Conservation (phyloP, 2,329 filamentous ascomycete species). For the Seiridium cupressi region DNA sequence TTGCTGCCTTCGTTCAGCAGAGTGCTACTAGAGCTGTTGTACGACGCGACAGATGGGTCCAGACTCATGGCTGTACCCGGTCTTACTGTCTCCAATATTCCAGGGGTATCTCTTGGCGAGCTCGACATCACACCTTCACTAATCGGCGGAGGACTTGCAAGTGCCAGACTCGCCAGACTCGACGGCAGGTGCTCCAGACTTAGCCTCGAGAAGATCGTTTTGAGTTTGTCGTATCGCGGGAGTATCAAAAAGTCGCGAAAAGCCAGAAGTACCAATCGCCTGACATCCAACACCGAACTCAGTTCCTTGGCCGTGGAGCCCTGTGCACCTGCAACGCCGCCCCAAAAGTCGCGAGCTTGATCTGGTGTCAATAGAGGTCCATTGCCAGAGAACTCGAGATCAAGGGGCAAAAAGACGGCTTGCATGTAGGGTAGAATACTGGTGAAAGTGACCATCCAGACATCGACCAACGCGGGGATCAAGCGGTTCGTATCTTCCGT, state of each 20-base stretch:
- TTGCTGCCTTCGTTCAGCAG: conserved; percentile 66
- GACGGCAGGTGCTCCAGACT: conserved; percentile 74
- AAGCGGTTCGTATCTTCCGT: conserved; percentile 73
- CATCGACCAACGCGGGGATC: conserved; percentile 86
- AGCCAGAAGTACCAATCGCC: conserved; percentile 81
- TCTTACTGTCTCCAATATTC: conserved; percentile 33
- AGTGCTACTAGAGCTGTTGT: conserved; percentile 76
- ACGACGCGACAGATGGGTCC: conserved; percentile 73
- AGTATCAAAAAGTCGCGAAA: conserved; percentile 90
- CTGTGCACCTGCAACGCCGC: conserved; percentile 54
- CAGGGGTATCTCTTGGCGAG: conserved; percentile 6
- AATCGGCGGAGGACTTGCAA: conserved; percentile 52
- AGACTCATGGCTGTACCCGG: conserved; percentile 74
- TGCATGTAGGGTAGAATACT: conserved; percentile 91
- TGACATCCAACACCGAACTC: conserved; percentile 69
- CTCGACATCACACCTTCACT: conserved; percentile 32
- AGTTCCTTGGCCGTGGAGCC: conserved; percentile 22
- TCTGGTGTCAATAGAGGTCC: conserved; percentile 75
- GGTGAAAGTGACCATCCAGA: conserved; percentile 93
- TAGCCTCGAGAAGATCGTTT: conserved; percentile 84
- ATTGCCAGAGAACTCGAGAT: conserved; percentile 86
- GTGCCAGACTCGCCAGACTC: conserved; percentile 48
- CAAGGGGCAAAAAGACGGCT: conserved; percentile 88
- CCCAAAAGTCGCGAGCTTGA: conserved; percentile 90
- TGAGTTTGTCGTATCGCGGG: conserved; percentile 83